These are phyloP conservation scores for Auricularia heimuer DNA, from an alignment of 768 basidiomycete genomes.

Conservation along the genomic window DNA sequence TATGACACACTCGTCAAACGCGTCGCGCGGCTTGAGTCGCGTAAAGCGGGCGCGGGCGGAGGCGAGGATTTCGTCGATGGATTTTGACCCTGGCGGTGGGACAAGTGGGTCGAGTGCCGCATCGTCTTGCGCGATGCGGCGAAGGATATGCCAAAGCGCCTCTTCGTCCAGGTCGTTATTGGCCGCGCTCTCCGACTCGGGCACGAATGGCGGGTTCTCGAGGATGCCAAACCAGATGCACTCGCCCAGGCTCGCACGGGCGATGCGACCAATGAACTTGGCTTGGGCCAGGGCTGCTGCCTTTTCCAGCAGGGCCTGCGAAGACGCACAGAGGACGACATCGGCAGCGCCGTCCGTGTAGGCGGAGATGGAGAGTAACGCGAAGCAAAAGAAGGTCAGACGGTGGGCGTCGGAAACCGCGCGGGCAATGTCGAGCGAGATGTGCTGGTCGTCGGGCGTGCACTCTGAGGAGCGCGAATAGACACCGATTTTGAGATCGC, in stretches of 20 bases:
- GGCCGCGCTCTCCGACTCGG: slow-evolving; percentile 10
- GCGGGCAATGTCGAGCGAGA: slow-evolving; percentile 45
- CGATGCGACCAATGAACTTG: slow-evolving; percentile 62
- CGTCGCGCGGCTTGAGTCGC: slow-evolving; percentile 49
- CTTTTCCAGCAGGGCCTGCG: slow-evolving; percentile 48
- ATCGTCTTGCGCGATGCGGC: slow-evolving; percentile 41
- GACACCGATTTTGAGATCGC: slow-evolving; percentile 52
- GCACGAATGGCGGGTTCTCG: slow-evolving; percentile 12
- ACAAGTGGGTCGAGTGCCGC: slow-evolving; percentile 48
- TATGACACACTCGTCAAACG: slow-evolving; percentile 45
- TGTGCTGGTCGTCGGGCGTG: slow-evolving; percentile 44
- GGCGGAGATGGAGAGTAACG: slow-evolving; percentile 16
- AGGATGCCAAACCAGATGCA: slow-evolving; percentile 35
- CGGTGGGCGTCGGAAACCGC: slow-evolving; percentile 28
- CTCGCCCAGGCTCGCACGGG: not conserved
- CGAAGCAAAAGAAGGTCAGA: slow-evolving; percentile 21
- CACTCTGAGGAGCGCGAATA: slow-evolving; percentile 35
- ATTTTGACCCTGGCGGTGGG: slow-evolving; percentile 56
- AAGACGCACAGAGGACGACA: slow-evolving; percentile 52
- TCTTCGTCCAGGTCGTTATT: slow-evolving; percentile 46
- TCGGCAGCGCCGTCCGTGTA: slow-evolving; percentile 15
- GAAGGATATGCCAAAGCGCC: slow-evolving; percentile 62
- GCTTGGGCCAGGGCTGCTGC: slow-evolving; percentile 54
- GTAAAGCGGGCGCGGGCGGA: slow-evolving; percentile 48
- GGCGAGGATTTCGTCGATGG: slow-evolving; percentile 47